Evolutionary conservation across 1,139 yeast genomes (phyloP).

Genomic region (Scheffersomyces illinoinensis): DNA sequence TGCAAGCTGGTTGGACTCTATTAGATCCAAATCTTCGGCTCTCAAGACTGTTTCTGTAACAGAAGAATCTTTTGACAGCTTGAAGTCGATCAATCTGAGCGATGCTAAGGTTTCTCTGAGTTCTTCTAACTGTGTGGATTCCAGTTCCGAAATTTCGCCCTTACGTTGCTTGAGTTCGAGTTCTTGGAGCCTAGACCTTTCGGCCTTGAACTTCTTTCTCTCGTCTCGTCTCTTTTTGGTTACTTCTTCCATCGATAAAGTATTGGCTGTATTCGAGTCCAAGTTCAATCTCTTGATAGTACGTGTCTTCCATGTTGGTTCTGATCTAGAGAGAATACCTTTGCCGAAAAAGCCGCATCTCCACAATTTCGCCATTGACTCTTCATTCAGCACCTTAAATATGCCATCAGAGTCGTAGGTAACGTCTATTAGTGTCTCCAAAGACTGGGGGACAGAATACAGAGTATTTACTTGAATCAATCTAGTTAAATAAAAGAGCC

Average conservation of each 20-base stretch:
- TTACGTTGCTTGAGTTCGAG: slow-evolving; percentile 32
- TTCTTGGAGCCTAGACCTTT: slow-evolving; percentile 41
- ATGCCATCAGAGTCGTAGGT: slow-evolving; percentile 26
- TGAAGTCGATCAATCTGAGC: slow-evolving; percentile 5
- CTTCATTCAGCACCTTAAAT: slow-evolving; percentile 46
- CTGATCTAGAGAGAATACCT: slow-evolving; percentile 85
- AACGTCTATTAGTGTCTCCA: slow-evolving; percentile 23
- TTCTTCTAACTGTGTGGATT: slow-evolving; percentile 24
- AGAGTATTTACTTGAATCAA: slow-evolving; percentile 24
- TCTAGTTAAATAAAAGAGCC: slow-evolving; percentile 47
- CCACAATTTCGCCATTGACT: slow-evolving; percentile 70
- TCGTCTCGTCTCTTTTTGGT: slow-evolving; percentile 74
- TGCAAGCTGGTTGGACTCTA: slow-evolving; percentile 26
- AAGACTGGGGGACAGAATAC: slow-evolving; percentile 28
- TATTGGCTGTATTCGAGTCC: slow-evolving; percentile 37
- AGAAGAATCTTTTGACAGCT: slow-evolving; percentile 11
- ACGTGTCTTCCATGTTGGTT: slow-evolving; percentile 84
- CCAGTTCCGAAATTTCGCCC: slow-evolving; percentile 24
- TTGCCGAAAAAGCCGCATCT: slow-evolving; percentile 90
- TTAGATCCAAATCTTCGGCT: slow-evolving; percentile 37
- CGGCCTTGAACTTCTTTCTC: slow-evolving; percentile 68
- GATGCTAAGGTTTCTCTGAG: slow-evolving; percentile 19
- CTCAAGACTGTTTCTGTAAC: slow-evolving; percentile 14
- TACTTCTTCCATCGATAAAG: slow-evolving; percentile 57
- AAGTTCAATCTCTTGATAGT: slow-evolving; percentile 51